Base-by-base conservation (phyloP, 805 yeast species). In the Candida succiphila region DNA sequence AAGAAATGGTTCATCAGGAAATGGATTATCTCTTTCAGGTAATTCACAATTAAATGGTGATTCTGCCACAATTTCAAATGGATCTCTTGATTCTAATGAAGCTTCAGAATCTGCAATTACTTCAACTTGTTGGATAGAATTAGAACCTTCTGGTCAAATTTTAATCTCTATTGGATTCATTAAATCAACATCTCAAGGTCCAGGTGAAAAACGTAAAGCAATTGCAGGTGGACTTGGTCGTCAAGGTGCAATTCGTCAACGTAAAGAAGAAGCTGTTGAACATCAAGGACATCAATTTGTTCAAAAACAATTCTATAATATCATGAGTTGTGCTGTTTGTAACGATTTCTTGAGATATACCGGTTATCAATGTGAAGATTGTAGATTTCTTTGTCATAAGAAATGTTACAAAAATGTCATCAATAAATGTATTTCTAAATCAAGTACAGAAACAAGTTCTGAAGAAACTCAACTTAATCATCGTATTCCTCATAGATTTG, bases 261-360 rank as follows among this genome's bases (percentile, higher is more conserved):
- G 88, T 62, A 86, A 88, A 45, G 85, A 78, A 49, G 94, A 84
- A 44, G 85, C 92, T 2, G 84, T 78, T 52, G 96, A 89, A 58
- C 92, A 86, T 47, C 94, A 86, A 53, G 99, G 99, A 14, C 99
- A 92, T 61, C 94, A 86, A 57, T 92, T 92, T 60, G 94, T 85
- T 28, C 95, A 85, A 55, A 89, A 85, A 47, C 95, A 87, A 53
- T 87, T 88, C 53, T 92, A 92, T 67, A 85, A 84, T 46, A 85
- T 92, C 51, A 89, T 92, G 96, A 75, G 92, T 44, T 92, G 99
- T 64, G 96, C 97, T 1, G 73, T 88, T 40, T 92, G 99, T 69
- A 95, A 95, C 5, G 97, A 92, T 40, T 92, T 92, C 53, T 65
- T 92, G 44, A 75, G 94, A 43, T 80, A 88, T 44, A 72, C 82